Evolutionary conservation across 78 protist genomes (phyloP).

Genomic region (Planoprotostelium fungivorum): DNA sequence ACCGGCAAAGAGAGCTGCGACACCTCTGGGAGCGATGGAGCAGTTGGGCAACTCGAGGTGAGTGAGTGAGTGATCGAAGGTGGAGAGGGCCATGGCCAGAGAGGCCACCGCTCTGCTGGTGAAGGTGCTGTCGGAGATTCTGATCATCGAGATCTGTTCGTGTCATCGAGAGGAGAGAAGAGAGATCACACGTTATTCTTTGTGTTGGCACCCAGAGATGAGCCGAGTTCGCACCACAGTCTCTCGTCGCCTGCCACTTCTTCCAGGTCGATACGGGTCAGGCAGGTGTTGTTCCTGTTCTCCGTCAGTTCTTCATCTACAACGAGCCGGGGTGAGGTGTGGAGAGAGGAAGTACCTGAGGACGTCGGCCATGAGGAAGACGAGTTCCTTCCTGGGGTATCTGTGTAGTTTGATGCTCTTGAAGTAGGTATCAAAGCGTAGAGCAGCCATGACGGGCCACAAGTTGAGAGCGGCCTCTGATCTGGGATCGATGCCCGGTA

Average conservation of each 20-base stretch:
- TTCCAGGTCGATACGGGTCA: background rate
- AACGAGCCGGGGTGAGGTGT: no score
- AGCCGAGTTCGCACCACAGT: background rate
- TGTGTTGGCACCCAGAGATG: background rate
- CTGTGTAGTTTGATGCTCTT: background rate
- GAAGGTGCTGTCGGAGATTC: background rate
- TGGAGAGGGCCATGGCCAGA: background rate
- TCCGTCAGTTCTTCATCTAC: background rate
- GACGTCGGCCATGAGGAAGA: background rate
- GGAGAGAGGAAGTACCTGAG: background rate
- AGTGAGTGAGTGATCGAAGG: background rate
- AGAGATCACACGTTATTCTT: background rate
- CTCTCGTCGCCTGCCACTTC: background rate
- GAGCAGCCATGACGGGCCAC: background rate
- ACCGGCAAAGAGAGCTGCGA: background rate
- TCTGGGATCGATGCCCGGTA: background rate
- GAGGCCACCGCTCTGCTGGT: background rate
- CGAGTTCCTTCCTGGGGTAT: background rate
- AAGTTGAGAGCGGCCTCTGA: background rate
- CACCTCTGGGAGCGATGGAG: background rate
- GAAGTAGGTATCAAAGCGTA: background rate
- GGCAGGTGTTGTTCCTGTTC: background rate
- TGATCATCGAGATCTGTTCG: background rate
- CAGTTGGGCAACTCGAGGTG: background rate
- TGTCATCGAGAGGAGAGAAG: background rate